Evolutionary conservation across 495 filamentous ascomycete genomes (phyloP).

Genomic region (Neurospora pannonica): DNA sequence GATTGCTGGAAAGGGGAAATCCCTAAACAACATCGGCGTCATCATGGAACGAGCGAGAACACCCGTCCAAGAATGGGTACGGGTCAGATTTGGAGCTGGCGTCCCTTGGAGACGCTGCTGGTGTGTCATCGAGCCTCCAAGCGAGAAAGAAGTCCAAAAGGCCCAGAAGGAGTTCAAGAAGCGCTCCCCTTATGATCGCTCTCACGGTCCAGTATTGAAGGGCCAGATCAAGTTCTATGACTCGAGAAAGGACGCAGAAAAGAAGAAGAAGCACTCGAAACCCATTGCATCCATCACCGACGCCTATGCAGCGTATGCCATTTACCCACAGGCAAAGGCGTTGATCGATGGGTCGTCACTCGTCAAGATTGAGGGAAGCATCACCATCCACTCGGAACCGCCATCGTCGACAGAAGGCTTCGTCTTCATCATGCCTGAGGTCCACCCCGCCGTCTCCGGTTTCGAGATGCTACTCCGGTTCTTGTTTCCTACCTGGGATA

Average conservation of each 20-base stretch:
- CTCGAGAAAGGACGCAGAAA: constrained; percentile 55
- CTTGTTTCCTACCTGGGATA: constrained; percentile 89
- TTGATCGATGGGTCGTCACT: constrained; percentile 91
- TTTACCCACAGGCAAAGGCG: constrained; percentile 89
- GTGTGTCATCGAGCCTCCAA: constrained; percentile 87
- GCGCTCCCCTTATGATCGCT: constrained; percentile 70
- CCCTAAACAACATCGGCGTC: constrained; percentile 71
- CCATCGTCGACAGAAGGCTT: constrained; percentile 76
- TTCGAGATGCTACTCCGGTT: constrained; percentile 97
- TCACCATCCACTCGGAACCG: constrained; percentile 71
- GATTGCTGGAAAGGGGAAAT: constrained; percentile 88
- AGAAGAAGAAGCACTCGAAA: constrained; percentile 72
- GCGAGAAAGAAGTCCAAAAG: constrained; percentile 83
- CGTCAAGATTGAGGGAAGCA: constrained; percentile 85
- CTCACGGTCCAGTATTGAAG: constrained; percentile 52
- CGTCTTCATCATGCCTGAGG: constrained; percentile 96
- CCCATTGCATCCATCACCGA: constrained; percentile 89
- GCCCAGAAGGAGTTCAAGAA: constrained; percentile 78
- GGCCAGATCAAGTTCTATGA: constrained; percentile 94
- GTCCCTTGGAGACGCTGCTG: constrained; percentile 95
- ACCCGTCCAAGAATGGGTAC: constrained; percentile 84
- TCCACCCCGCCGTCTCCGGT: constrained; percentile 78
- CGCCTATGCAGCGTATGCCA: constrained; percentile 84
- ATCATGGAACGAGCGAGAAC: constrained; percentile 74
- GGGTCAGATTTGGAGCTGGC: constrained; percentile 91